Conservation (phyloP, 345 rosid species). For the Gossypium mustelinum region DNA sequence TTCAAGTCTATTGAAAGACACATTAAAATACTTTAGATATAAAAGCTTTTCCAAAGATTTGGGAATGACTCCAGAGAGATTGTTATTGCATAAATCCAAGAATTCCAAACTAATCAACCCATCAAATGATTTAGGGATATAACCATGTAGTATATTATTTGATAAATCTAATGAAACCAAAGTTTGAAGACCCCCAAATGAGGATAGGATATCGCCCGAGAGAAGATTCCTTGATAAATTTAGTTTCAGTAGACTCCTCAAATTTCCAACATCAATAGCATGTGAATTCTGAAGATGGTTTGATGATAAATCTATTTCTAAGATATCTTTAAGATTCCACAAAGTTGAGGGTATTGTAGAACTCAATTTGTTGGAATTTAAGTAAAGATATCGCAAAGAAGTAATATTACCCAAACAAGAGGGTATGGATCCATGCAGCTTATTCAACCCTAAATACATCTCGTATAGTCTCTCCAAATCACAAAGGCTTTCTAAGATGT, state of each 20-base stretch:
- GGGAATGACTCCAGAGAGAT: no score
- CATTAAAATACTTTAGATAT: no score
- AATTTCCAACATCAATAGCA: background rate
- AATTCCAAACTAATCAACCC: no score
- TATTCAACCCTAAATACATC: background rate
- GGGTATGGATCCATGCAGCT: background rate
- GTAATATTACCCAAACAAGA: background rate
- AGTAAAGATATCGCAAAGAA: background rate
- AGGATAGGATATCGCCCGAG: background rate
- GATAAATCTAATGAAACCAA: background rate
- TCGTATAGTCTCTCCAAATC: background rate
- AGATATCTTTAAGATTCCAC: background rate
- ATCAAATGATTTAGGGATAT: no score
- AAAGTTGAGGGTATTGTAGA: background rate
- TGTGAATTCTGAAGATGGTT: background rate
- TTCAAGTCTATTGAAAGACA: no score
- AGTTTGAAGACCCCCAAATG: background rate
- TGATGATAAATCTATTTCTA: conserved; percentile 10
- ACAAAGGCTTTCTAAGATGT: background rate
- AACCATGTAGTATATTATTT: no score
- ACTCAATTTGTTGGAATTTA: background rate
- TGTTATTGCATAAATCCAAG: no score
- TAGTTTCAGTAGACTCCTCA: background rate
- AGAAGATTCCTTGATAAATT: background rate
- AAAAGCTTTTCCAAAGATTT: no score